Evolutionary conservation across 2,329 filamentous ascomycete species (phyloP).

Genomic region (Hirsutella minnesotensis): DNA sequence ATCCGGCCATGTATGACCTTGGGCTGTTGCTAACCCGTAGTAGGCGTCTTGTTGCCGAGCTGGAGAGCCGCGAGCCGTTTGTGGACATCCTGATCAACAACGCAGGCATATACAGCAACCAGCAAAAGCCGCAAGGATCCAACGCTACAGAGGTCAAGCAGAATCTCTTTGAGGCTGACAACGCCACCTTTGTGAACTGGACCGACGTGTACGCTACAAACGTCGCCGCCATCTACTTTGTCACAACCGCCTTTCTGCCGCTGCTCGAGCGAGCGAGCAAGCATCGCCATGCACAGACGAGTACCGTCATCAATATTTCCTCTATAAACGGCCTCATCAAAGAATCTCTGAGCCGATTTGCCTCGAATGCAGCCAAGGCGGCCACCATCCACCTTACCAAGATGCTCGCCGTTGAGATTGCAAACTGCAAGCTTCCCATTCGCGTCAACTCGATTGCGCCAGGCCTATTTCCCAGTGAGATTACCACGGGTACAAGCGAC

Average conservation of each 20-base stretch:
- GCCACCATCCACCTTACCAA: slow-evolving; percentile 52
- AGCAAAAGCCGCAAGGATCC: slow-evolving; percentile 38
- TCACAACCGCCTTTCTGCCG: slow-evolving; percentile 50
- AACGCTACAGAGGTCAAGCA: slow-evolving; percentile 40
- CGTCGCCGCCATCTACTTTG: slow-evolving; percentile 57
- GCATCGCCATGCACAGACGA: slow-evolving; percentile 33
- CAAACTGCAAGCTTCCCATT: slow-evolving; percentile 44
- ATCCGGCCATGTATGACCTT: slow-evolving; percentile 32
- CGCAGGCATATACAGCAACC: slow-evolving; percentile 46
- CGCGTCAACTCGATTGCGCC: slow-evolving; percentile 66
- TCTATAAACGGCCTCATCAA: slow-evolving; percentile 55
- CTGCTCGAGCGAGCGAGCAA: slow-evolving; percentile 42
- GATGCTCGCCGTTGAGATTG: slow-evolving; percentile 51
- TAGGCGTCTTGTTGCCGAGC: slow-evolving; percentile 20
- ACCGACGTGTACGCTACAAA: slow-evolving; percentile 62
- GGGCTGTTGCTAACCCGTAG: not conserved
- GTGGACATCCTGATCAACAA: slow-evolving; percentile 60
- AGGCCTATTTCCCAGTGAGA: slow-evolving; percentile 61
- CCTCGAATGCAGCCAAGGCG: slow-evolving; percentile 53
- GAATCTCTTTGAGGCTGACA: slow-evolving; percentile 51
- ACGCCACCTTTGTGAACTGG: slow-evolving; percentile 57
- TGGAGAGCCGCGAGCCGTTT: slow-evolving; percentile 41
- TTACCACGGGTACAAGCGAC: slow-evolving; percentile 44
- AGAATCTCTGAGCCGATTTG: slow-evolving; percentile 50
- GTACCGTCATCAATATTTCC: slow-evolving; percentile 57